Evolutionary conservation across 306 rosid genomes (phyloP).

Genomic region (Hippophae rhamnoides): DNA sequence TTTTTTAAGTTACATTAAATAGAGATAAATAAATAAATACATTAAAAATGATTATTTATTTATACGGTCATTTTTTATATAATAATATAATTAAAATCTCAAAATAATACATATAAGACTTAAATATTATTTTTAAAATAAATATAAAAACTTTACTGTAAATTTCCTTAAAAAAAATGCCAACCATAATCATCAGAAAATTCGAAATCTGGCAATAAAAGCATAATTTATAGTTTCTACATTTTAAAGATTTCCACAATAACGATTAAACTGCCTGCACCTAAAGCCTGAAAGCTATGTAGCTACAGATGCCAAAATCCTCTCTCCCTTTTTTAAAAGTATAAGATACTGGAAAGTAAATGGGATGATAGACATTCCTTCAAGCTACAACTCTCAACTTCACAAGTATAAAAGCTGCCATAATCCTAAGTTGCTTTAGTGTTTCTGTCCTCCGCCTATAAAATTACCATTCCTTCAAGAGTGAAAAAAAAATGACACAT

Average conservation of each 20-base stretch:
- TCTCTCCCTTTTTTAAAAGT: conserved; percentile 31
- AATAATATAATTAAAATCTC: too few species aligned
- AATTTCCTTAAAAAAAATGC: too few species aligned
- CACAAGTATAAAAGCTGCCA: conserved; percentile 14
- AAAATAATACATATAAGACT: too few species aligned
- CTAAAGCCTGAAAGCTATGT: conserved; percentile 1
- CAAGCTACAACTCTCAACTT: conserved; percentile 10
- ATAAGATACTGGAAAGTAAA: conserved; percentile 1
- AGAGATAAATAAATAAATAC: too few species aligned
- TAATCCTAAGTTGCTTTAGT: background rate
- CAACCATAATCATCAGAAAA: too few species aligned
- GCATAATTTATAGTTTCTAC: conserved; percentile 6
- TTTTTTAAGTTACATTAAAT: too few species aligned
- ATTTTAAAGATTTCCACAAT: conserved; percentile 17
- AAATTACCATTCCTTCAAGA: conserved; percentile 13
- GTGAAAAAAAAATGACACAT: background rate
- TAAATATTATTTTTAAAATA: too few species aligned
- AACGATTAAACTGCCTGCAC: too few species aligned
- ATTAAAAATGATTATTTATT: too few species aligned
- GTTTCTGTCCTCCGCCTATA: conserved; percentile 5
- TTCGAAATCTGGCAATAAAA: background rate
- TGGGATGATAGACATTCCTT: conserved; percentile 20
- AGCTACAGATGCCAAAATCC: conserved; percentile 15
- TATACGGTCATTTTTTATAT: too few species aligned
- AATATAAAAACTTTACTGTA: too few species aligned